Evolutionary conservation across 2,329 filamentous ascomycete genomes (phyloP).

Genomic region (Colletotrichum sp.): DNA sequence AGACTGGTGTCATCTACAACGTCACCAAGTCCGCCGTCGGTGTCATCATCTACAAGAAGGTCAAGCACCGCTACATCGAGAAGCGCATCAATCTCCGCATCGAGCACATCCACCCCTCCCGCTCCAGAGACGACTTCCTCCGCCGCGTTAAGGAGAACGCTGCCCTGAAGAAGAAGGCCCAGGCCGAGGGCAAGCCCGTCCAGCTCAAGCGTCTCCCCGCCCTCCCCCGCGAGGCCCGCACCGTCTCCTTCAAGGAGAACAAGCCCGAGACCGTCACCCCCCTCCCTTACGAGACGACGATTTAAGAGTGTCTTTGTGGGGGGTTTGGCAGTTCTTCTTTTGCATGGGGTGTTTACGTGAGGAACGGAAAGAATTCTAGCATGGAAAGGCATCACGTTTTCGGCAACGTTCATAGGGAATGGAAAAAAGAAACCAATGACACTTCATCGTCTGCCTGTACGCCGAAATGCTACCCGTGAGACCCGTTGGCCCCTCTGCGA

Average conservation of each 20-base stretch:
- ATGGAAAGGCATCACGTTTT: constrained; percentile 26
- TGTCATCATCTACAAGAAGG: constrained; percentile 99
- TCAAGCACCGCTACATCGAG: constrained; percentile 99
- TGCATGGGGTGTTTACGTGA: constrained; percentile 26
- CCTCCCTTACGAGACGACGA: constrained; percentile 97
- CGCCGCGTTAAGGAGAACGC: constrained; percentile 97
- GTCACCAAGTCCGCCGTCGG: constrained; percentile 97
- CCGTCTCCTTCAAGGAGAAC: constrained; percentile 81
- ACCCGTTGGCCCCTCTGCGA: background rate
- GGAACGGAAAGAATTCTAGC: constrained; percentile 25
- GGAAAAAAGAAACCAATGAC: constrained; percentile 23
- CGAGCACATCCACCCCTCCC: constrained; percentile 94
- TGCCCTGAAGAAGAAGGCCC: constrained; percentile 89
- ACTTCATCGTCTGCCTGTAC: constrained; percentile 10
- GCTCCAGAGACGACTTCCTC: constrained; percentile 96
- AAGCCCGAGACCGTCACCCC: constrained; percentile 90
- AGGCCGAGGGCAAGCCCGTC: constrained; percentile 84
- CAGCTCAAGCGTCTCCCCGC: constrained; percentile 91
- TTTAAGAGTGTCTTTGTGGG: constrained; percentile 62
- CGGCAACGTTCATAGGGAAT: constrained; percentile 26
- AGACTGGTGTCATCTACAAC: constrained; percentile 98
- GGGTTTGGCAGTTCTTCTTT: constrained; percentile 23
- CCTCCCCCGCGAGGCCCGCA: constrained; percentile 80
- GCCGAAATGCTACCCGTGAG: constrained; percentile 4
- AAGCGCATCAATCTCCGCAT: constrained; percentile 99